Evolutionary conservation across 2,329 filamentous ascomycete genomes (phyloP).

Genomic region (Trichoderma semiorbis): DNA sequence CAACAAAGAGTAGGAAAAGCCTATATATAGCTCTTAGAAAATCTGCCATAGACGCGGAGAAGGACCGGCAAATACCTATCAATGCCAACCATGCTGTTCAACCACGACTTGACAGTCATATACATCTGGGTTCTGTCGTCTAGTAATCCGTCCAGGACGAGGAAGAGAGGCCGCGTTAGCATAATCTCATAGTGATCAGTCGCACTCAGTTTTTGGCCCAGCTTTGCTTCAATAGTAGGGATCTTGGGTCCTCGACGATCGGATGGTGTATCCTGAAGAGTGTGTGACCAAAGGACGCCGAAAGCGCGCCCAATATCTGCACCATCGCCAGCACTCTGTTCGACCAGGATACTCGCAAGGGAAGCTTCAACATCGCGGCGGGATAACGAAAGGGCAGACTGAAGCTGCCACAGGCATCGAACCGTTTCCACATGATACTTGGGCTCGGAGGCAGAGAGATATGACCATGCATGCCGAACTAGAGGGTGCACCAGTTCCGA

Average conservation of each 20-base stretch:
- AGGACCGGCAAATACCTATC: constrained; percentile 49
- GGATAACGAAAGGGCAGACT: constrained; percentile 63
- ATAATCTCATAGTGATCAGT: constrained; percentile 67
- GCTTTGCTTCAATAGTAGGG: constrained; percentile 34
- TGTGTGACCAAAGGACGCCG: constrained; percentile 78
- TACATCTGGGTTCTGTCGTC: constrained; percentile 71
- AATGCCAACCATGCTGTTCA: constrained; percentile 63
- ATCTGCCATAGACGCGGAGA: not conserved
- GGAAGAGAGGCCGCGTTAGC: constrained; percentile 74
- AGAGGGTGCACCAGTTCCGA: constrained; percentile 64
- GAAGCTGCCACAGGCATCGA: constrained; percentile 79
- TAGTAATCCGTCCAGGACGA: constrained; percentile 73
- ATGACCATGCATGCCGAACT: constrained; percentile 71
- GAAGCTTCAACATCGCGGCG: constrained; percentile 78
- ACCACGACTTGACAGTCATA: constrained; percentile 76
- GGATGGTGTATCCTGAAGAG: constrained; percentile 56
- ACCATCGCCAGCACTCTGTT: constrained; percentile 34
- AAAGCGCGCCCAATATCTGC: constrained; percentile 68
- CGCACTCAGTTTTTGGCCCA: constrained; percentile 46
- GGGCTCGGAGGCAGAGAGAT: constrained; percentile 75
- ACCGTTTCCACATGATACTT: constrained; percentile 96
- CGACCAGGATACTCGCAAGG: constrained; percentile 66
- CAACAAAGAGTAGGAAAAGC: constrained; percentile 58
- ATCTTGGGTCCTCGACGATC: constrained; percentile 51
- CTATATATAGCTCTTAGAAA: constrained; percentile 33